These are phyloP conservation scores for Aspergillus japonicus DNA, from an alignment of 2,329 filamentous ascomycete species.

Conservation along the genomic window DNA sequence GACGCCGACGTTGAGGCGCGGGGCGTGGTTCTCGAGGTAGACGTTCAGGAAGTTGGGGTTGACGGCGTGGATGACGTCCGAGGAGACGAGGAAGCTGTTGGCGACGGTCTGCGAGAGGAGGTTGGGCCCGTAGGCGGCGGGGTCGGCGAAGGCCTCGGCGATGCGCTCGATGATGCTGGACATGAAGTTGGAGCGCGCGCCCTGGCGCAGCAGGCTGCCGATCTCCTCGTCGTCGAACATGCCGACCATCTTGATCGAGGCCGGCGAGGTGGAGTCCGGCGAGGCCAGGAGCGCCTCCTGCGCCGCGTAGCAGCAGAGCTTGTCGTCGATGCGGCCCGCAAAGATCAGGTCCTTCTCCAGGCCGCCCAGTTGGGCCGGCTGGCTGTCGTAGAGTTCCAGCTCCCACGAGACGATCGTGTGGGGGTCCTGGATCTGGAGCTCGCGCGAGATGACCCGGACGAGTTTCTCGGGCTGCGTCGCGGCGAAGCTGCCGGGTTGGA, in stretches of 20 bases:
- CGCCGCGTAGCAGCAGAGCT: slow-evolving; percentile 92
- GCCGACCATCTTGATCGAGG: slow-evolving; percentile 84
- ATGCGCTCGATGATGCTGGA: slow-evolving; percentile 77
- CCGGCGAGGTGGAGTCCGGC: slow-evolving; percentile 48
- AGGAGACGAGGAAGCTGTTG: slow-evolving; percentile 86
- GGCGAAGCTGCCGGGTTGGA: slow-evolving; percentile 65
- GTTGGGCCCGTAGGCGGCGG: slow-evolving; percentile 46
- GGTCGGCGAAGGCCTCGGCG: slow-evolving; percentile 59
- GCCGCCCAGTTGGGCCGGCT: slow-evolving; percentile 79
- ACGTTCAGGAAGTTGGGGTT: slow-evolving; percentile 87
- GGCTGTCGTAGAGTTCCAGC: slow-evolving; percentile 87
- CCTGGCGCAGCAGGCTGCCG: slow-evolving; percentile 84
- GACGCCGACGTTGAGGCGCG: slow-evolving; percentile 84
- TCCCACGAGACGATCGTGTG: slow-evolving; percentile 90
- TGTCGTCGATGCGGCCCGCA: slow-evolving; percentile 93
- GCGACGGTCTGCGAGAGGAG: slow-evolving; percentile 80
- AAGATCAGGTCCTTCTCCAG: slow-evolving; percentile 93
- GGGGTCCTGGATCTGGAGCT: slow-evolving; percentile 73
- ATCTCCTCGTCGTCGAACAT: slow-evolving; percentile 98
- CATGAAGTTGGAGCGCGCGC: slow-evolving; percentile 85
- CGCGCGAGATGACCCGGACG: slow-evolving; percentile 74
- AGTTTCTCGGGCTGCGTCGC: slow-evolving; percentile 81
- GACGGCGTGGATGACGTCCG: slow-evolving; percentile 89
- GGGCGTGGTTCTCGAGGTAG: slow-evolving; percentile 83
- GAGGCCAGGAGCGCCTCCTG: slow-evolving; percentile 77